Evolutionary conservation across 768 basidiomycete species (phyloP).

Genomic region (Mycena kentingensis): DNA sequence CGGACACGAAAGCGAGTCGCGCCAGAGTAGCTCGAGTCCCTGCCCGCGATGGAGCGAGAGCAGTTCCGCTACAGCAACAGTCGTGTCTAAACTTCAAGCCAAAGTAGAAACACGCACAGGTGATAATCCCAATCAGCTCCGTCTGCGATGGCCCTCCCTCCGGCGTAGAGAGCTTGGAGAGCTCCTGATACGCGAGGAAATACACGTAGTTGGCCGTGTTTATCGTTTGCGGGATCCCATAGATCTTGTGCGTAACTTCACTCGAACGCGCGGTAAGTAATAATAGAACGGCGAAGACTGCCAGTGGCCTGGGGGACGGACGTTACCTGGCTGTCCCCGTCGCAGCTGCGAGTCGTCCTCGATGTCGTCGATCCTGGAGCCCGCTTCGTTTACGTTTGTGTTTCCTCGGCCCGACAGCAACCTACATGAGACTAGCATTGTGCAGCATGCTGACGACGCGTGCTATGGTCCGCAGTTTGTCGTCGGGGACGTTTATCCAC

Average conservation of each 20-base stretch:
- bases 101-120: conserved; percentile 46
- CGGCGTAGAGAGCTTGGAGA: conserved; percentile 51
- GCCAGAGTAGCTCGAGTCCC: conserved; percentile 92
- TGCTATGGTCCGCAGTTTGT: conserved; percentile 72
- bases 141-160: conserved; percentile 28
- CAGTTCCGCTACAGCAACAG: conserved; percentile 55
- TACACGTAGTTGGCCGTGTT: conserved; percentile 98
- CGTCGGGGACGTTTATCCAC: conserved; percentile 83
- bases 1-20: conserved; percentile 88
- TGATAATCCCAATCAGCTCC: conserved; percentile 73
- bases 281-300: too few relatives aligned
- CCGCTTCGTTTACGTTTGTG: neutral
- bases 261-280: too few relatives aligned
- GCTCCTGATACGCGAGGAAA: conserved; percentile 88
- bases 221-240: conserved; percentile 94
- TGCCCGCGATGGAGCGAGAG: conserved; percentile 93
- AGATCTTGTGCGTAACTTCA: conserved; percentile 95
- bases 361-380: conserved; percentile 84
- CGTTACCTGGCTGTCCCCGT: conserved; percentile 75
- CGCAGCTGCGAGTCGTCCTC: conserved; percentile 89
- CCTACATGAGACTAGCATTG: conserved; percentile 87
- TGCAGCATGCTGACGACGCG: conserved; percentile 92
- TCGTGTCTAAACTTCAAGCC: neutral
- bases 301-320: too few relatives aligned
- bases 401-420: neutral